Conservation (phyloP, 257 asterid species). For the Solanum etuberosum region DNA sequence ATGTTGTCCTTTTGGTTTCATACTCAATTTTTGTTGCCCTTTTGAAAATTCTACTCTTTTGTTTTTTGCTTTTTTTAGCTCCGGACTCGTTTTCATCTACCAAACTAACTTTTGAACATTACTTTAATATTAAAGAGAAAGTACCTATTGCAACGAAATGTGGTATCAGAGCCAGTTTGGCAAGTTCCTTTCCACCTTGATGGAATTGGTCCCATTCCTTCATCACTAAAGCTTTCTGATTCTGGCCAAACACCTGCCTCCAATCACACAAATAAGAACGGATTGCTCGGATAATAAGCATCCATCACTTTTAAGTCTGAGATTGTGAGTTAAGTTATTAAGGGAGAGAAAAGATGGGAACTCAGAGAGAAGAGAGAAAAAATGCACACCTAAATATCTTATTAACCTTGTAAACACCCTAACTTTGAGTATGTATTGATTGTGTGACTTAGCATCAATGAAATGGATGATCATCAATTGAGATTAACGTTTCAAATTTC, state of each 20-base stretch:
- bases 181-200: conserved; percentile 82
- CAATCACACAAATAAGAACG: neutral
- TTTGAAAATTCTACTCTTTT: no score
- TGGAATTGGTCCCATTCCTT: conserved; percentile 61
- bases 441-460: neutral
- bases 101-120: neutral
- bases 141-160: conserved; percentile 74
- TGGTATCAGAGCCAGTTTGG: conserved; percentile 46
- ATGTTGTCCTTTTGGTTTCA: no score
- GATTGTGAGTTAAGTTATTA: neutral
- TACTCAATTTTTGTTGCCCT: no score
- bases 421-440: neutral
- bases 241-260: conserved; percentile 82
- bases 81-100: no score
- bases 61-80: no score
- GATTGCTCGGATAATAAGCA: neutral
- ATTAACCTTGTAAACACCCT: neutral
- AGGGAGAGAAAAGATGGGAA: neutral
- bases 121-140: neutral
- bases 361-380: neutral
- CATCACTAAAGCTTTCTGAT: conserved; percentile 75
- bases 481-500: neutral
- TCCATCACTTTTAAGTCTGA: neutral
- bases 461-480: neutral
- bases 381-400: neutral